These are phyloP conservation scores for Thymus quinquecostatus DNA, from an alignment of 257 asterid species.

Conservation along the genomic window DNA sequence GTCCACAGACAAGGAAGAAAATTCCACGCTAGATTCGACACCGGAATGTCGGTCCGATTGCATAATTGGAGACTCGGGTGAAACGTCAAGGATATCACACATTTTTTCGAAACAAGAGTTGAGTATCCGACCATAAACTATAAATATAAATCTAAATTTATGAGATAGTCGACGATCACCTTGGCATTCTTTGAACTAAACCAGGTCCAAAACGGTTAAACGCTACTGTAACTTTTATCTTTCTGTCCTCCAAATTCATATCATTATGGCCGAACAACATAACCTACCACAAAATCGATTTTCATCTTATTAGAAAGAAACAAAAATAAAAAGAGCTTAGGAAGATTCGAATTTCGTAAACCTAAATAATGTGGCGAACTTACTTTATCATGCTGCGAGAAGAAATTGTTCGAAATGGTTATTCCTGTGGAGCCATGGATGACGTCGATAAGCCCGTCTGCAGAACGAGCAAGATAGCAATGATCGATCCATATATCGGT, in stretches of 20 bases:
- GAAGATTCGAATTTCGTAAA: too few species aligned
- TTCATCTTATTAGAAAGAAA: too few species aligned
- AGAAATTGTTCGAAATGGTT: conserved; percentile 84
- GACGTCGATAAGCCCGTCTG: conserved; percentile 80
- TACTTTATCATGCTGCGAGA: conserved; percentile 86
- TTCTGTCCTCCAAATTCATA: conserved; percentile 54
- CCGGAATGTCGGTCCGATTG: too few species aligned
- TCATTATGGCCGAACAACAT: conserved; percentile 77
- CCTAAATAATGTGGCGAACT: background rate
- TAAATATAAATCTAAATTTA: too few species aligned
- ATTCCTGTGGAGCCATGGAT: conserved; percentile 78
- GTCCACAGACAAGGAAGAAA: too few species aligned
- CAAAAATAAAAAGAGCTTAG: too few species aligned
- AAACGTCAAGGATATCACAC: too few species aligned
- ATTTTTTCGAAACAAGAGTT: too few species aligned
- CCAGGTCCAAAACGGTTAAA: conserved; percentile 92
- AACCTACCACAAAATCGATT: conserved; percentile 36
- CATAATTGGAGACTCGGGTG: too few species aligned
- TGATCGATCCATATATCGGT: conserved; percentile 81
- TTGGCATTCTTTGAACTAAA: conserved; percentile 86
- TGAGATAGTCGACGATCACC: background rate
- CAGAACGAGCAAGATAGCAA: conserved; percentile 61
- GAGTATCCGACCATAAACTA: too few species aligned
- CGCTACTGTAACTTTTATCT: conserved; percentile 71
- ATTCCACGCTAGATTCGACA: too few species aligned